These are phyloP conservation scores for Coniophora puteana DNA, from an alignment of 1,284 basidiomycete genomes.

Conservation along the genomic window DNA sequence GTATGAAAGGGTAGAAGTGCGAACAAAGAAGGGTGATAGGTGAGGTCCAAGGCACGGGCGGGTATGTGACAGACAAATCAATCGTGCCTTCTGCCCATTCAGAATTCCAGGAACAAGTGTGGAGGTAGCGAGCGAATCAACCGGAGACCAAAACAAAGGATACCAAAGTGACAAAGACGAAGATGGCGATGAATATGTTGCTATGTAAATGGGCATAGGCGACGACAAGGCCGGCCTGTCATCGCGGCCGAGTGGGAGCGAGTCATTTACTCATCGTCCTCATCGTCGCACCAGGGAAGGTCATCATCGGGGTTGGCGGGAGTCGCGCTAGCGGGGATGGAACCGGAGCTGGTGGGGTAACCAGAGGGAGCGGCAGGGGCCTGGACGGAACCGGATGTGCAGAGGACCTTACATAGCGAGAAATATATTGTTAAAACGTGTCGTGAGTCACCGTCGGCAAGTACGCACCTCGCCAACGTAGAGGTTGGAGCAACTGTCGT, in stretches of 20 bases:
- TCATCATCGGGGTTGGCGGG: slow-evolving; percentile 36
- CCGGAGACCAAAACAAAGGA: no score
- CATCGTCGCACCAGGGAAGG: slow-evolving; percentile 59
- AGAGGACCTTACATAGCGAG: slow-evolving; percentile 43
- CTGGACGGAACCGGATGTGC: slow-evolving; percentile 33
- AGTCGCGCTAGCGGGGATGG: slow-evolving; percentile 30
- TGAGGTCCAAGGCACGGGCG: no score
- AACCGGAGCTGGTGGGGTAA: slow-evolving; percentile 26
- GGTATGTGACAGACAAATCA: no score
- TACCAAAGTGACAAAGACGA: no score
- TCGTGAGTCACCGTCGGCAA: neutral
- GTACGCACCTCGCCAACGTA: slow-evolving; percentile 61
- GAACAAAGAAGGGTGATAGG: no score
- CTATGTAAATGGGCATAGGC: no score
- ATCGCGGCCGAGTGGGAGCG: slow-evolving; percentile 11
- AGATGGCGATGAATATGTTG: no score
- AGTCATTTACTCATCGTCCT: slow-evolving; percentile 3
- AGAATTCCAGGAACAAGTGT: no score
- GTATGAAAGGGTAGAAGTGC: no score
- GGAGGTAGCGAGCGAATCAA: no score
- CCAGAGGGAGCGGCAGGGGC: slow-evolving; percentile 39
- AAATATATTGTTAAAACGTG: neutral
- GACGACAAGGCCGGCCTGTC: slow-evolving; percentile 26
- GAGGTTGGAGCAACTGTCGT: slow-evolving; percentile 53
- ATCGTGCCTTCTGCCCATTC: no score